Evolutionary conservation across 352 stramenopile genomes (phyloP).

Genomic region (Phytopythium cucurbitacearum): DNA sequence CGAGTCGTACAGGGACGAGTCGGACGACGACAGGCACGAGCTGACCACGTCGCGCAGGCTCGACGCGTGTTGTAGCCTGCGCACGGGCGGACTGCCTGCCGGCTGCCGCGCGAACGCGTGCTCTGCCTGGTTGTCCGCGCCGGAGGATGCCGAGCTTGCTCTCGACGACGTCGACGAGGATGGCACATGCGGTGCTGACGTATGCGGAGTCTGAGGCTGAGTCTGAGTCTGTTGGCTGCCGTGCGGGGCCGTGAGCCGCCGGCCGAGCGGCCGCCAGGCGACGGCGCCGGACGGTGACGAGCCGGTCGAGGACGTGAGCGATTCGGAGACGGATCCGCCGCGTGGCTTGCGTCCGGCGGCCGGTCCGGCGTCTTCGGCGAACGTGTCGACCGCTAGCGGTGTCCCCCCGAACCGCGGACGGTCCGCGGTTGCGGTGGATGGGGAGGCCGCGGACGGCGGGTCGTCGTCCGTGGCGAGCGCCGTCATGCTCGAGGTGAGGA

Average conservation of each 20-base stretch:
- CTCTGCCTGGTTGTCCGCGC: conserved; percentile 17
- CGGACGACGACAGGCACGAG: conserved; percentile 45
- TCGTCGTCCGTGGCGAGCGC: conserved; percentile 38
- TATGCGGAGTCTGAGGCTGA: conserved; percentile 8
- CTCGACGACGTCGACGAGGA: conserved; percentile 12
- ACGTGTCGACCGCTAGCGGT: neutral
- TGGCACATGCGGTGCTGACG: too few relatives aligned
- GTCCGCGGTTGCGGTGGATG: conserved; percentile 1
- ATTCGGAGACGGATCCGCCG: conserved; percentile 41
- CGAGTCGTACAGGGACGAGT: conserved; percentile 51
- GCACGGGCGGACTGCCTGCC: conserved; percentile 2
- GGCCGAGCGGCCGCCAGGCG: conserved; percentile 46
- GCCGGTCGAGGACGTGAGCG: conserved; percentile 26
- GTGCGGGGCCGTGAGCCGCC: conserved; percentile 29
- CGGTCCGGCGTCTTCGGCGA: neutral
- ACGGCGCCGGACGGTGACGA: conserved; percentile 22
- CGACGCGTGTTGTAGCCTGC: conserved; percentile 19
- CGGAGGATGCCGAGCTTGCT: neutral
- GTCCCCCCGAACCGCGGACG: conserved; percentile 8
- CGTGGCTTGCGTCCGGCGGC: conserved; percentile 18
- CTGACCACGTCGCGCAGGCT: conserved; percentile 45
- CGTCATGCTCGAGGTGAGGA: conserved; percentile 62
- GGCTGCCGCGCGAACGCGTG: conserved; percentile 5
- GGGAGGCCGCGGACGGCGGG: conserved; percentile 10
- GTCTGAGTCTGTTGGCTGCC: neutral